Evolutionary conservation across 169 alveolate genomes (phyloP), one percentile per base, ranked within the genome.

Genomic region (Cryptosporidium ubiquitum): DNA sequence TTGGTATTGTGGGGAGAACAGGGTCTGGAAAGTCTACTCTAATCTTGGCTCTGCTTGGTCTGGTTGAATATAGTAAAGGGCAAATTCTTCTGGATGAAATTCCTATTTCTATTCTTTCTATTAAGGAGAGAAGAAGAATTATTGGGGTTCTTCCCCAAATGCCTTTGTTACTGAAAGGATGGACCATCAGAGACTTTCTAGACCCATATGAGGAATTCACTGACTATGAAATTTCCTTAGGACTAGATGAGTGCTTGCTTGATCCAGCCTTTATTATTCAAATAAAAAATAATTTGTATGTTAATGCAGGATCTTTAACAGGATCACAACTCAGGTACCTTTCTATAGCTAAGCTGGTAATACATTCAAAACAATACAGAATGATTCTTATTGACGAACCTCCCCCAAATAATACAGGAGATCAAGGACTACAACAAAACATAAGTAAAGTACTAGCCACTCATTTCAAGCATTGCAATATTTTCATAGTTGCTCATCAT

Each of bases 381-480:
- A 74, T 94, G 55, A 66, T 94, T 5, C 61, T 94, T 51, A 85
- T 94, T 31, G 97, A 94, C 73, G 97, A 94, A 70, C 95, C 96
- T 37, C 97, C 96, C 7, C 85, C 85, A 10, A 79, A 52, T 42
- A 26, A 29, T 5, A 40, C 7, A 0, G 89, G 73, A 37, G 74
- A 79, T 47, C 33, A 39, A 2, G 75, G 75, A 6, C 61, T 35
- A 18, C 68, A 58, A 26, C 58, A 64, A 7, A 58, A 44, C 39
- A 58, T 79, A 20, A 79, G 69, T 35, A 37, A 33, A 26, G 20
- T 79, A 1, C 51, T 79, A 20, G 40, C 1, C 16, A 64, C 64
- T 10, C 75, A 79, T 68, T 79, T 79, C 23, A 79, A 79, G 64
- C 89, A 79, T 31, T 79, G 89, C 10, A 79, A 79, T 33, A 57